Evolutionary conservation across 441 rosid species (phyloP).

Genomic region (Syzygium malaccense): DNA sequence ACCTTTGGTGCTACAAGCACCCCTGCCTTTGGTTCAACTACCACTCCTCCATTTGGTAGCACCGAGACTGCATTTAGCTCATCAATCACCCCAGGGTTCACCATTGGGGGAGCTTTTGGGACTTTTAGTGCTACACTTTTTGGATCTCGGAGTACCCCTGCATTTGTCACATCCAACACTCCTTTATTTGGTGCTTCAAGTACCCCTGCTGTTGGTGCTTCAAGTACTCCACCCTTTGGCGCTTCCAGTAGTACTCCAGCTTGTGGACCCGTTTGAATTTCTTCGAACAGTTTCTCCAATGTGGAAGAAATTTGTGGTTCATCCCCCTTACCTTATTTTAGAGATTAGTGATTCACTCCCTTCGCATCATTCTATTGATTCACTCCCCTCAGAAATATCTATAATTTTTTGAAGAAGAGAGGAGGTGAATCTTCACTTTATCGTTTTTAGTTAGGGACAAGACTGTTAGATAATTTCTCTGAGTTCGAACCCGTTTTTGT

Average conservation of each 20-base stretch:
- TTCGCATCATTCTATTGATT: too few species aligned
- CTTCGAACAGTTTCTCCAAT: neutral
- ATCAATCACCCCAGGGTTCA: slow-evolving; percentile 15
- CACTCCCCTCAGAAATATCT: too few species aligned
- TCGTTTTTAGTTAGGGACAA: too few species aligned
- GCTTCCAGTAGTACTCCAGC: slow-evolving; percentile 19
- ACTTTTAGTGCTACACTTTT: slow-evolving; percentile 15
- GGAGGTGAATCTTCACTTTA: too few species aligned
- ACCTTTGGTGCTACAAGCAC: too few species aligned
- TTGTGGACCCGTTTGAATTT: neutral
- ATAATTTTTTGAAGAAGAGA: too few species aligned
- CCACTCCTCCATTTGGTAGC: too few species aligned
- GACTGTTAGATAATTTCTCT: too few species aligned
- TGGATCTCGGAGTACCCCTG: slow-evolving; percentile 30
- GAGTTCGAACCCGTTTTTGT: neutral
- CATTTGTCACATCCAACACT: slow-evolving; percentile 34
- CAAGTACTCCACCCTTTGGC: slow-evolving; percentile 27
- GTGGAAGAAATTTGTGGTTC: neutral
- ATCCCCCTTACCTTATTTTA: too few species aligned
- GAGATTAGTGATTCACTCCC: too few species aligned
- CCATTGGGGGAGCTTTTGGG: slow-evolving; percentile 7
- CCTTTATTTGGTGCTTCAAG: slow-evolving; percentile 31
- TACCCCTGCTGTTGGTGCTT: slow-evolving; percentile 30
- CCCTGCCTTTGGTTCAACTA: too few species aligned
- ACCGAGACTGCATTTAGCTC: slow-evolving; percentile 23